Percentiles rank a stretch among this genome's conserved stretches.
Evolutionary conservation across 75 land plant genomes (phyloP).

Genomic region (Chamaecyparis obtusa): DNA sequence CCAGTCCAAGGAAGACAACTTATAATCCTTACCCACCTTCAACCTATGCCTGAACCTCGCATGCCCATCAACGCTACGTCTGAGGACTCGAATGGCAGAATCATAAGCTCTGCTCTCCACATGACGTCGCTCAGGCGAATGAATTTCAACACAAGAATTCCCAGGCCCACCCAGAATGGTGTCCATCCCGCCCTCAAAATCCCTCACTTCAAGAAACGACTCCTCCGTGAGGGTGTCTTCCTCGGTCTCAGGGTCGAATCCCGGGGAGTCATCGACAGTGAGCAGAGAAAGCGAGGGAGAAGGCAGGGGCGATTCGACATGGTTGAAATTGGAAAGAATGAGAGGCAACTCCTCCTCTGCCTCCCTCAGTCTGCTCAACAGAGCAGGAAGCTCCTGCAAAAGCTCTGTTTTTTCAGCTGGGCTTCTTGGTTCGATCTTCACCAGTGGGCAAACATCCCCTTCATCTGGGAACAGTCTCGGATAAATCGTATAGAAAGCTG

Average conservation of each 20-base stretch:
- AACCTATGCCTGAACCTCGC: not conserved
- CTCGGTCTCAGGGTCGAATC: not conserved
- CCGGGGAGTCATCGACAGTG: not conserved
- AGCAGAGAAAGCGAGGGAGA: constrained; percentile 3
- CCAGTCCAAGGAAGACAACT: not conserved
- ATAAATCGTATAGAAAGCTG: not conserved
- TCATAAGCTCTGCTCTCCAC: not conserved
- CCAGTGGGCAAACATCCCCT: not conserved
- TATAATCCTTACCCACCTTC: not conserved
- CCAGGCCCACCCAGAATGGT: constrained; percentile 21
- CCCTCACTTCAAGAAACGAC: constrained; percentile 26
- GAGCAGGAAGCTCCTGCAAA: not conserved
- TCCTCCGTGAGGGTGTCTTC: no score
- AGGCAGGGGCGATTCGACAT: not conserved
- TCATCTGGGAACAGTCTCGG: not conserved
- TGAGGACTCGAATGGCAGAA: not conserved
- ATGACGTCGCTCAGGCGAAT: not conserved
- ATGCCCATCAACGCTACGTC: not conserved
- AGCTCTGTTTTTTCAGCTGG: not conserved
- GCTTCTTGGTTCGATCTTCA: not conserved
- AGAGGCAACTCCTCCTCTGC: not conserved
- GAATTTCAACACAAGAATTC: not conserved
- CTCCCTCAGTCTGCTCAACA: not conserved
- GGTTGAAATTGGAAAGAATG: constrained; percentile 2
- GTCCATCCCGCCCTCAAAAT: constrained; percentile 42